Base-by-base conservation (phyloP, 352 stramenopile species). In the Aphanomyces stellatus region DNA sequence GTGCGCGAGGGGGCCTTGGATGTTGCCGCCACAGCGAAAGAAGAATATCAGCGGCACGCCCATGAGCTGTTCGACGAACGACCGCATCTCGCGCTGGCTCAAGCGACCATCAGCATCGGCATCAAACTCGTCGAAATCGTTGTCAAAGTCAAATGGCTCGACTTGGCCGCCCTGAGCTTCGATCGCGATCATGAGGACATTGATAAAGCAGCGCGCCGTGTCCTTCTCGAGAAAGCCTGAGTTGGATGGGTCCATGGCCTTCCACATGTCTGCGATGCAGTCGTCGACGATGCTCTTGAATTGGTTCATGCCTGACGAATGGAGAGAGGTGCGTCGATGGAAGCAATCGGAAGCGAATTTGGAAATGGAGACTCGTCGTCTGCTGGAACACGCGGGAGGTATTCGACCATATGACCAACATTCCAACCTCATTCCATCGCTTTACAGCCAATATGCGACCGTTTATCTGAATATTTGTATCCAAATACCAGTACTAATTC, bases 41-140 rank as follows among this genome's bases (percentile, higher is more conserved):
- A 34, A 57, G 1, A 30, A 57, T 57, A 57, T 57, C 49, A 57
- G 49, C 13, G 49, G 49, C 13, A 57, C 28, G 22, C 49, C 49
- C 49, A 57, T 57, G 19, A 57, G 4, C n/a, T 57, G 49, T 24
- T 57, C 49, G 49, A 57, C 49, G 30, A 57, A 57, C 25, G 49
- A 57, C 30, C 49, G 49, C 49, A 57, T 57, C 49, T 57, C 49
- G 25, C 22, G 22, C 33, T 34, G 49, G 25, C 30, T 37, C 6
- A 57, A 13, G 13, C 15, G 30, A 19, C 49, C 49, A 30, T 57
- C 49, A 19, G 13, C 25, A 34, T 57, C 49, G 19, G 49, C 28
- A 30, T 57, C 49, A 34, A 57, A 57, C 25, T 57, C 49, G 49
- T 57, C 49, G n/a, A 57, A 57, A 30, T 57, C 49, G 49, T 57